Percentiles rank a stretch among this genome's conserved stretches.
These are phyloP conservation scores for Aristolochia contorta DNA, from an alignment of 164 flowering plant genomes.

Conservation along the genomic window DNA sequence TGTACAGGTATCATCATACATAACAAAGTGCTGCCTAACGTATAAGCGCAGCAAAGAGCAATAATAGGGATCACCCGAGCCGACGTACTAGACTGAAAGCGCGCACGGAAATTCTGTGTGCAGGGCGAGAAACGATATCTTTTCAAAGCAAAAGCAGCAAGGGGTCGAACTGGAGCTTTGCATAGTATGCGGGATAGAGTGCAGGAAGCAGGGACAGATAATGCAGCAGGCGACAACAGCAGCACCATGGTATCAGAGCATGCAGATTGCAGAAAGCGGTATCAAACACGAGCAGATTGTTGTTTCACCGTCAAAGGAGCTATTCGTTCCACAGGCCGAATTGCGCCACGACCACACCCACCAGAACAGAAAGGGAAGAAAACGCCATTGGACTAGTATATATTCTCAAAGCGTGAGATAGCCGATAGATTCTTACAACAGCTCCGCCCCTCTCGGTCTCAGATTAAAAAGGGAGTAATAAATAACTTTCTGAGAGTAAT, in stretches of 20 bases:
- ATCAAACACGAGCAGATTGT: too few relatives aligned
- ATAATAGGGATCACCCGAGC: neutral
- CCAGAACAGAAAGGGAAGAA: too few relatives aligned
- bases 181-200: neutral
- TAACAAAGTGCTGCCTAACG: neutral
- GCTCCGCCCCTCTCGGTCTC: too few relatives aligned
- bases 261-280: neutral
- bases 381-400: too few relatives aligned
- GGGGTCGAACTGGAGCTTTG: neutral
- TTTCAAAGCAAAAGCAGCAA: neutral
- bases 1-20: neutral
- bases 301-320: too few relatives aligned
- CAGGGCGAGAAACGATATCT: neutral
- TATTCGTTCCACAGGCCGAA: too few relatives aligned
- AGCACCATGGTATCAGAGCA: neutral
- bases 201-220: neutral
- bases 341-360: too few relatives aligned
- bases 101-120: neutral
- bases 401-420: too few relatives aligned
- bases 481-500: too few relatives aligned
- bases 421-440: too few relatives aligned
- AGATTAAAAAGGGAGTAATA: too few relatives aligned
- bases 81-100: neutral
- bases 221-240: neutral
- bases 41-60: neutral